These are phyloP conservation scores for Pythium volutum DNA, from an alignment of 352 stramenopile species.

Conservation along the genomic window DNA sequence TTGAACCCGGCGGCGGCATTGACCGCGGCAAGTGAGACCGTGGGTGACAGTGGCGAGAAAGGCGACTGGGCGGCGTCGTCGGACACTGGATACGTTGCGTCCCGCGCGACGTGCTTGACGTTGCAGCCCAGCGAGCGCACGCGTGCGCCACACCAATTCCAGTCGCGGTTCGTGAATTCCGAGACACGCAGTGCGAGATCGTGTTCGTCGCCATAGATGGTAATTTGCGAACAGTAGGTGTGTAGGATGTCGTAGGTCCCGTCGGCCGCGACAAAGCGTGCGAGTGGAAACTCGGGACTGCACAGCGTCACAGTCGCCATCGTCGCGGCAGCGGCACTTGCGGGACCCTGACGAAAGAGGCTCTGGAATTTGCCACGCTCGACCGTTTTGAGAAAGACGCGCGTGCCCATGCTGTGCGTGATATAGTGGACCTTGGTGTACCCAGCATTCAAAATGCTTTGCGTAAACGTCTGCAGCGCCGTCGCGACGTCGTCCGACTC, in stretches of 20 bases:
- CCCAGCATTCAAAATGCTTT: conserved; percentile 31
- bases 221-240: conserved; percentile 36
- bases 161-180: no score
- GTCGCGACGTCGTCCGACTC: conserved; percentile 32
- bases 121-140: no score
- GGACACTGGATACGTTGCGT: no score
- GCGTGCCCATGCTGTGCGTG: conserved; percentile 39
- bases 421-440: conserved; percentile 39
- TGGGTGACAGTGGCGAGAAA: no score
- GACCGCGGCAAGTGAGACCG: no score
- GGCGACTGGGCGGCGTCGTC: no score
- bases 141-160: no score
- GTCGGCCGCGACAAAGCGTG: conserved; percentile 18
- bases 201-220: conserved; percentile 43
- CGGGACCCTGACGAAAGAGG: conserved; percentile 19
- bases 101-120: no score
- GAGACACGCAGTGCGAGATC: conserved; percentile 44
- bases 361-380: conserved; percentile 20
- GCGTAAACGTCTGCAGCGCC: conserved; percentile 35
- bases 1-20: no score
- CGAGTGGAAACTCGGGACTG: conserved; percentile 21
- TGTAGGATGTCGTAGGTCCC: conserved; percentile 21
- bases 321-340: neutral
- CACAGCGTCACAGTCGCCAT: conserved; percentile 20
- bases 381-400: conserved; percentile 34